Conservation (phyloP, 2,329 filamentous ascomycete species). For the Aspergillus fumigatiaffinis region DNA sequence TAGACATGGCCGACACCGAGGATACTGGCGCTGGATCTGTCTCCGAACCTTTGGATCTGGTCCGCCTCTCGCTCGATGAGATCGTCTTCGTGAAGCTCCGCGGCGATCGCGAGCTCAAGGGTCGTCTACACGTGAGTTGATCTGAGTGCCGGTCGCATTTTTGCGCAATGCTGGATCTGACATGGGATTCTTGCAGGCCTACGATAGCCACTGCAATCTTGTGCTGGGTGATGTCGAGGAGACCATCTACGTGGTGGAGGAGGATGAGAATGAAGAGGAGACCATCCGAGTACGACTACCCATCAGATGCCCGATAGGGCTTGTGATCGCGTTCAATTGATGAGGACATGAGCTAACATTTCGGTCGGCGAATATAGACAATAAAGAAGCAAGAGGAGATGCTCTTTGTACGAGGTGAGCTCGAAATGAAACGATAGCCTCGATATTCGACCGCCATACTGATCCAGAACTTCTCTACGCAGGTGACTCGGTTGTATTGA, state of each 20-base stretch:
- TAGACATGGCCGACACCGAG: slow-evolving; percentile 74
- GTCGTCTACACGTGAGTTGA: slow-evolving; percentile 77
- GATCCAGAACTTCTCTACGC: slow-evolving; percentile 16
- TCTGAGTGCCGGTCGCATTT: neutral
- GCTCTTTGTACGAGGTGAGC: slow-evolving; percentile 90
- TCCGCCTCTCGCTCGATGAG: slow-evolving; percentile 90
- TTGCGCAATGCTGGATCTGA: neutral
- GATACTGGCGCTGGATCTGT: slow-evolving; percentile 66
- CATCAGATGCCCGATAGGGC: neutral
- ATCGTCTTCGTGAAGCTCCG: slow-evolving; percentile 95
- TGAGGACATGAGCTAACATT: slow-evolving; percentile 7
- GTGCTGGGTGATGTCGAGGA: slow-evolving; percentile 96
- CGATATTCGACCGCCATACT: neutral
- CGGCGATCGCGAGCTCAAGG: slow-evolving; percentile 92
- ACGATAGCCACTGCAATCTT: slow-evolving; percentile 97
- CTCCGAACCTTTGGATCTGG: slow-evolving; percentile 90
- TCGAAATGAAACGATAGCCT: neutral
- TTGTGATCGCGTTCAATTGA: neutral
- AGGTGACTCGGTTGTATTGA: slow-evolving; percentile 71
- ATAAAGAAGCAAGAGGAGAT: slow-evolving; percentile 97
- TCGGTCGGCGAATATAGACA: slow-evolving; percentile 54
- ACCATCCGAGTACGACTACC: slow-evolving; percentile 61
- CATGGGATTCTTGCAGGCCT: slow-evolving; percentile 60
- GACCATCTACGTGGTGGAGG: slow-evolving; percentile 90
- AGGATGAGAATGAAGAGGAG: slow-evolving; percentile 73